Base-by-base conservation (phyloP, 164 flowering plant species). In the Berberis vulgaris region DNA sequence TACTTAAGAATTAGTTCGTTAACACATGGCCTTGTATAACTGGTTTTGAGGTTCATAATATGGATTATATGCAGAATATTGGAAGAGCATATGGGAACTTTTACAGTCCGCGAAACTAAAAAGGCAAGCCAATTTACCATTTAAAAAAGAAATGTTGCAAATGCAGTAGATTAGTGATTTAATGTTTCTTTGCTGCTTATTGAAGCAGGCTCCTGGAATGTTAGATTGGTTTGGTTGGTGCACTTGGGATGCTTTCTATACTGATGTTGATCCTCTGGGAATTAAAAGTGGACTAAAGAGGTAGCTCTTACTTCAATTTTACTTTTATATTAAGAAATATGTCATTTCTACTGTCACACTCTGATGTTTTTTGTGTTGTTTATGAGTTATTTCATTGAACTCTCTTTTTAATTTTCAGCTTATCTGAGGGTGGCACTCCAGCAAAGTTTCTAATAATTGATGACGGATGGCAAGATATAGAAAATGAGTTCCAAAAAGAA, bases 201-300 rank as follows among this genome's bases (percentile, higher is more conserved):
- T 63, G 41, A 64, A 77, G 69, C 82, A 83, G 87, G 72, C 79
- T 82, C 91, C 88, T 39, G 91, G 80, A 75, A 86, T 82, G 71
- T 64, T 86, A 41, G 86, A 86, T 59, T 84, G 81, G 75, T 87
- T 87, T 73, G 94, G 90, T 59, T 87, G 90, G 94, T 87, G 94
- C 77, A 87, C 90, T 5, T 85, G 90, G 90, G 94, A 85, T 79
- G 94, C 90, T 41, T 87, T 87, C 63, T 87, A 85, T 68, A 57
- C 54, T 3, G 73, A 75, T 1, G 88, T 87, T n/a, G 76, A 70
- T 76, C 88, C 88, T 54, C 79, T 77, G 68, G 88, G 87, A 68
- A 79, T 87, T 44, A 73, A 54, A 80, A 79, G 78, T n/a, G 90
- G 90, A 9, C 68, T 85, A 41, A 78, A 73, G 66, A 80, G 89